Evolutionary conservation across 208 protist species (phyloP).

Genomic region (Trypanosoma rangeli): DNA sequence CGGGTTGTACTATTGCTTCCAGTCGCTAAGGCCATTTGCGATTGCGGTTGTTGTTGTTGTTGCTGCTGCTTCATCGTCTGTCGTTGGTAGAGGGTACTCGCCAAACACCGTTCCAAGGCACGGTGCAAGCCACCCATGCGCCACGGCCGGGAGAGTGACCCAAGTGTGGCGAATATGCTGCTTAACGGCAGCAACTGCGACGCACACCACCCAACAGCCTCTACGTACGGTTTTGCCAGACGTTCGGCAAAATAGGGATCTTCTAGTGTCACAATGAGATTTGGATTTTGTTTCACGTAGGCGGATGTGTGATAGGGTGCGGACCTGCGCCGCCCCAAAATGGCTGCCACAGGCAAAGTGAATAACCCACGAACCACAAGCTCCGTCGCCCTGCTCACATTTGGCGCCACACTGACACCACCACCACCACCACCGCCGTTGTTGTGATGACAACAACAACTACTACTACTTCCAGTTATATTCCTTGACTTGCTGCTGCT

Average conservation of each 20-base stretch:
- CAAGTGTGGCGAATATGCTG: conserved; percentile 42
- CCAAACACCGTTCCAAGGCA: conserved; percentile 49
- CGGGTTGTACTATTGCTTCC: not conserved
- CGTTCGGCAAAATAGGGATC: conserved; percentile 39
- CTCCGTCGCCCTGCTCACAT: not conserved
- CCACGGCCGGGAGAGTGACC: conserved; percentile 44
- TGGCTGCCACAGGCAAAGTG: conserved; percentile 4
- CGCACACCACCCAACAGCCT: conserved; percentile 45
- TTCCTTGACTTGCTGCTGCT: not conserved
- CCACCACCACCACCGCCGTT: not conserved
- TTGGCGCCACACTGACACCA: not conserved
- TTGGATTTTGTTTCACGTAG: conserved; percentile 52
- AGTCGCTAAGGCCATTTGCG: conserved; percentile 5
- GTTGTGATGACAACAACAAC: not conserved
- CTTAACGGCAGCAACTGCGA: conserved; percentile 60
- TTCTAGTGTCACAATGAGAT: conserved; percentile 57
- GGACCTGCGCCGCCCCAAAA: not conserved
- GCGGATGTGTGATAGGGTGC: not conserved
- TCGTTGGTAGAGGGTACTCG: conserved; percentile 35
- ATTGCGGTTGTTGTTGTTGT: conserved; percentile 30
- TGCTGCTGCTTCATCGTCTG: conserved; percentile 27
- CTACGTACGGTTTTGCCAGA: conserved; percentile 49
- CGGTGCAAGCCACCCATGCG: conserved; percentile 67
- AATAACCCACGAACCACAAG: conserved; percentile 16
- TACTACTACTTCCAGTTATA: conserved; percentile 5